Evolutionary conservation across 768 basidiomycete genomes (phyloP).

Genomic region (Russula ochroleuca): DNA sequence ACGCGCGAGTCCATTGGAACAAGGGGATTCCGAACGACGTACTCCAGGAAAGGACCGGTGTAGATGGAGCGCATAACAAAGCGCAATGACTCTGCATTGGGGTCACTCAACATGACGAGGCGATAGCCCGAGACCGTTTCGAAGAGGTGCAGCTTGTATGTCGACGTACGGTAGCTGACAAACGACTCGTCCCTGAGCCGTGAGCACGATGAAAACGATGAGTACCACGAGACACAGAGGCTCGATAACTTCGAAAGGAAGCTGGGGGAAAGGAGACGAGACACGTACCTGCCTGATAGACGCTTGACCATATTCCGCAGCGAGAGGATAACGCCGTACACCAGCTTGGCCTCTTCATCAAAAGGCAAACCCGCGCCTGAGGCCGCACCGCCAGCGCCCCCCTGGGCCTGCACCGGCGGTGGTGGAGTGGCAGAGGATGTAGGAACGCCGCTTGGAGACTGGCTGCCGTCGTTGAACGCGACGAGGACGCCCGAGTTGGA

Average conservation of each 20-base stretch:
- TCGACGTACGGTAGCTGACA: constrained; percentile 82
- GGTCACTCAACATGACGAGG: constrained; percentile 91
- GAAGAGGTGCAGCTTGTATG: constrained; percentile 91
- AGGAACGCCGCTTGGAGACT: constrained; percentile 14
- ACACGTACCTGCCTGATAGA: constrained; percentile 70
- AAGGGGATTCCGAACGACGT: constrained; percentile 89
- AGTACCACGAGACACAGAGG: neutral
- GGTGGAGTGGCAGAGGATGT: constrained; percentile 35
- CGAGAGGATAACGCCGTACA: constrained; percentile 92
- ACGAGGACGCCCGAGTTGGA: constrained; percentile 65
- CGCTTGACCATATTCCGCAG: constrained; percentile 94
- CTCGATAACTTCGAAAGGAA: neutral
- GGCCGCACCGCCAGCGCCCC: neutral
- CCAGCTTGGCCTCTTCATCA: constrained; percentile 96
- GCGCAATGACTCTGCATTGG: constrained; percentile 74
- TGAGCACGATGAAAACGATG: neutral
- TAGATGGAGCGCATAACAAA: constrained; percentile 85
- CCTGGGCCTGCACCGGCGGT: constrained; percentile 34
- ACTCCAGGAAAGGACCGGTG: constrained; percentile 89
- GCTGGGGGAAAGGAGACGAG: neutral
- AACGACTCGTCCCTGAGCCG: constrained; percentile 81
- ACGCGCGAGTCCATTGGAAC: constrained; percentile 76
- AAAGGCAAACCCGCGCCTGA: constrained; percentile 64
- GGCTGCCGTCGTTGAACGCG: constrained; percentile 42
- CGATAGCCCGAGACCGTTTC: constrained; percentile 92